Base-by-base conservation (phyloP, 2,329 filamentous ascomycete species). In the Fusarium nanum region DNA sequence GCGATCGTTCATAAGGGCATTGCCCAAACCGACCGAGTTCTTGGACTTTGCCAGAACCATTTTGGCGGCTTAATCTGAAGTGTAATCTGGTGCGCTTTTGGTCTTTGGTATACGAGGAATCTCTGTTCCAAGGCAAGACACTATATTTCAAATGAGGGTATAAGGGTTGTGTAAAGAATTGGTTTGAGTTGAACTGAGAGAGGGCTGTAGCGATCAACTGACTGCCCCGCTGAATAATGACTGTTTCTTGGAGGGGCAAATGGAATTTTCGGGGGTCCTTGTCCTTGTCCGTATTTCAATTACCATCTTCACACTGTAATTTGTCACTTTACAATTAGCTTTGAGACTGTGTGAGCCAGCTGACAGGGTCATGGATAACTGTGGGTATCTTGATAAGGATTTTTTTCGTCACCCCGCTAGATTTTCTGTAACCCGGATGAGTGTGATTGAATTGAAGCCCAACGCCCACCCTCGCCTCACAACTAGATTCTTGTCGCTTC, bases 1-100 rank as follows among this genome's bases (percentile, higher is more conserved):
- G 62, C 95, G 92, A 83, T 98, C 96, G 80, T 98, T 98, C 96
- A 99, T 99, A 79, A 99, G 89, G 83, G 92, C 90, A 84, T 98
- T 98, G 80, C 96, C 96, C 83, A 99, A 90, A 80, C 96, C 96
- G 76, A 98, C 93, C 76, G 90, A 88, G 82, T 94, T 97, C 82
- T 98, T 98, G 72, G 94, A 97, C 84, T 98, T 99, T 81, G 96
- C 90, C 76, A 85, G 80, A 78, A 83, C 81, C 87, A 89, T 89
- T 62, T 75, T 85, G 80, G 68, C 71, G 74, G 64, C 49, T 63
- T 42, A 48, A 27, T 63, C 28, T 42, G 23, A 49, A 50, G 30
- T 20, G n/a, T 46, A n/a, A 22, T 52, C 41, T 46, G 28, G 28
- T 32, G 52, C 53, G 47, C 41, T 58, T 48, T 49, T 44, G n/a